Base-by-base conservation (phyloP, 176 grass and related monocot genomes). In the Hsuehochloa calcarea region DNA sequence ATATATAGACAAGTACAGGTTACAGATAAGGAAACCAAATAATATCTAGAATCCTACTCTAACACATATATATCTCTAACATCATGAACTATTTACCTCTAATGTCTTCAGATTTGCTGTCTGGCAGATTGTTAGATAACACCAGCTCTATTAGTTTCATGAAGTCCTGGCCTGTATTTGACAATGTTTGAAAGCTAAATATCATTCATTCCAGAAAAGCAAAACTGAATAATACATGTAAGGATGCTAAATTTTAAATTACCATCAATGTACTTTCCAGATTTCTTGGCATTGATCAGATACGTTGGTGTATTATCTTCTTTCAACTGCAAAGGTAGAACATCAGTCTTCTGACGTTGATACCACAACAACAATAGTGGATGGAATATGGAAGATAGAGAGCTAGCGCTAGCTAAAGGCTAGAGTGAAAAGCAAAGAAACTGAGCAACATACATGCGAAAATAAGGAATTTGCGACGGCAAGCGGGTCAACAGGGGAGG, bases 251-350 rank as follows among this genome's bases (percentile, higher is more conserved):
- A 41, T 55, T 31, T 82, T 79, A 77, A 56, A 90, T 83, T 84
- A 98, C 93, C 91, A 26, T 61, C 51, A 31, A 89, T 85, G 44
- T 84, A 41, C 68, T 91, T 94, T 70, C 93, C 91, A 71, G 68
- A 87, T 46, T 61, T 79, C 65, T 87, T 95, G 68, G 87, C 84
- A 86, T 98, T 95, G 84, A 98, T 90, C 65, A 98, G 80, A 85
- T 87, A 98, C 4, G 91, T 54, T 37, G 96, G 96, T 72, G 65
- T 89, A 37, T 84, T 84, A 54, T 85, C 62, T 85, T 90, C 72
- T 89, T 92, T 92, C 84, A 95, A 83, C 96, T 95, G 80, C 58
- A 88, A 81, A 83, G 63, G 70, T 37, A 83, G 45, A 87, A 58
- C 29, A 75, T 68, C 64, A 47, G 47, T 51, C 71, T 55, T 72